phyloP scores from a whole-genome alignment of 139 green algal genomes.

The Marvania coccoides region DNA sequence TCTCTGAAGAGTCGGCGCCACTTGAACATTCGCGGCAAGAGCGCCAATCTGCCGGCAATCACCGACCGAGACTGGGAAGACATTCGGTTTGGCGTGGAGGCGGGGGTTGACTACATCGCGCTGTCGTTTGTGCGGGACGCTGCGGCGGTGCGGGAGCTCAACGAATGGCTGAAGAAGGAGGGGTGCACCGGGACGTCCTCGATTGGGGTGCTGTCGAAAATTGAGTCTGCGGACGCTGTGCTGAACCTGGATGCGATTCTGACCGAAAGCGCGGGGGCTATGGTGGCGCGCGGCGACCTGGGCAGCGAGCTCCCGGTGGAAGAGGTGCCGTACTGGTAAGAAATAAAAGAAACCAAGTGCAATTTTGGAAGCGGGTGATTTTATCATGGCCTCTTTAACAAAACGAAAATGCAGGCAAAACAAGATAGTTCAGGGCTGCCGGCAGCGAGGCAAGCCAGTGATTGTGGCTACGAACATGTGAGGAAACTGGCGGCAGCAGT shows the following conservation, averaged over 20 bases:
- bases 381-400: not conserved
- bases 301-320: slow-evolving; percentile 76
- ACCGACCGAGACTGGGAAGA: slow-evolving; percentile 78
- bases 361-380: too few species aligned
- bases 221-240: slow-evolving; percentile 67
- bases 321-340: slow-evolving; percentile 26
- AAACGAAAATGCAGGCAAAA: slow-evolving; percentile 73
- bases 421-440: slow-evolving; percentile 61
- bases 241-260: slow-evolving; percentile 66
- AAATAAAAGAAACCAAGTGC: too few species aligned
- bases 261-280: slow-evolving; percentile 71
- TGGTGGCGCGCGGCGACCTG: slow-evolving; percentile 76
- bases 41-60: slow-evolving; percentile 70
- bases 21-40: slow-evolving; percentile 79
- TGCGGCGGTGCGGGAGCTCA: slow-evolving; percentile 65
- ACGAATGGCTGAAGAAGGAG: slow-evolving; percentile 48
- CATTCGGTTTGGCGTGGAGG: slow-evolving; percentile 56
- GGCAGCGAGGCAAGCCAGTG: slow-evolving; percentile 60
- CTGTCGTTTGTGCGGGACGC: slow-evolving; percentile 68
- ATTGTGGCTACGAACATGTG: slow-evolving; percentile 79
- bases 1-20: slow-evolving; percentile 56
- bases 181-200: slow-evolving; percentile 6
- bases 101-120: slow-evolving; percentile 71
- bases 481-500: not conserved
- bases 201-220: slow-evolving; percentile 66